These are phyloP conservation scores for Lactarius pseudohatsudake DNA, from an alignment of 768 basidiomycete genomes.

Conservation along the genomic window DNA sequence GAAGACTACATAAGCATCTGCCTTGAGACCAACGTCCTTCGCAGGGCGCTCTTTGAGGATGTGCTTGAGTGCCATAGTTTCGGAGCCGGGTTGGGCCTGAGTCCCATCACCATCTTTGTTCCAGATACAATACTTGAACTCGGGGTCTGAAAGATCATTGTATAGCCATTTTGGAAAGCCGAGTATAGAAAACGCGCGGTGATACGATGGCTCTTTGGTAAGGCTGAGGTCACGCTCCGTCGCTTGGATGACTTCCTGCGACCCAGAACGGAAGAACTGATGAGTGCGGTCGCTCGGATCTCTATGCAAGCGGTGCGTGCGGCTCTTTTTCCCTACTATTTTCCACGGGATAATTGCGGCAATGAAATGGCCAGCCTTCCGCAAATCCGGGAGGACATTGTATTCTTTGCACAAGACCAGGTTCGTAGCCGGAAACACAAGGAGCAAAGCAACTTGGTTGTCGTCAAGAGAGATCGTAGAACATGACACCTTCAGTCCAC, in stretches of 20 bases:
- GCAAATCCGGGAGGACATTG: conserved; percentile 43
- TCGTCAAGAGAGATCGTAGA: conserved; percentile 49
- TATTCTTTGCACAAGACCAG: conserved; percentile 40
- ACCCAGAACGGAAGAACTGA: conserved; percentile 2
- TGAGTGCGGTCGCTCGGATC: conserved; percentile 16
- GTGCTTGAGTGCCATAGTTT: conserved; percentile 14
- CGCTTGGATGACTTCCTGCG: conserved; percentile 3
- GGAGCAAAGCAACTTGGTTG: conserved; percentile 48
- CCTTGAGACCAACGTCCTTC: conserved; percentile 23
- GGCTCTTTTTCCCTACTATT: conserved; percentile 38
- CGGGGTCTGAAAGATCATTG: conserved; percentile 17
- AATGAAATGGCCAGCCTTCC: conserved; percentile 37
- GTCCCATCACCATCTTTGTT: conserved; percentile 24
- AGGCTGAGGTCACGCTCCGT: conserved; percentile 10
- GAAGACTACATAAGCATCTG: conserved; percentile 56
- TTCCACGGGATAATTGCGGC: conserved; percentile 51
- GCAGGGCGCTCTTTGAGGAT: conserved; percentile 24
- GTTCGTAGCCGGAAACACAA: conserved; percentile 52
- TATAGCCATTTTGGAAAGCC: conserved; percentile 23
- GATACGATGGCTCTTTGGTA: conserved; percentile 19
- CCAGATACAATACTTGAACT: conserved; percentile 24
- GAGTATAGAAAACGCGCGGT: conserved; percentile 25
- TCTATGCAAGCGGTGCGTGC: conserved; percentile 21
- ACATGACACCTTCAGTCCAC: conserved; percentile 31
- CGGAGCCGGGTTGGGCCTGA: conserved; percentile 11